phyloP scores from a whole-genome alignment of 306 rosid genomes.

The Vigna angularis region DNA sequence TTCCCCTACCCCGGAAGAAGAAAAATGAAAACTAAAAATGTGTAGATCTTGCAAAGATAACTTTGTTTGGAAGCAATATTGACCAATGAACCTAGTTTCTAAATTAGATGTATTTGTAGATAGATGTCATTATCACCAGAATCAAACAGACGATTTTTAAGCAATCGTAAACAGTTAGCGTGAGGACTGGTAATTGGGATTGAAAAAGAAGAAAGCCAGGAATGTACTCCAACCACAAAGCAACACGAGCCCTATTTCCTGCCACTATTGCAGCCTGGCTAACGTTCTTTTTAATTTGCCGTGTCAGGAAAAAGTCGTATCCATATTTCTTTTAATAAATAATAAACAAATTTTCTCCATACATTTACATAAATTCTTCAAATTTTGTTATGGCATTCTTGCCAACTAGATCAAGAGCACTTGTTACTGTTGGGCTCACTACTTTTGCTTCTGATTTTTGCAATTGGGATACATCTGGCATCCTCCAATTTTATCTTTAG shows the following conservation, averaged over 20 bases:
- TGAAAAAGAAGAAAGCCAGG: neutral
- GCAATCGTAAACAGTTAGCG: neutral
- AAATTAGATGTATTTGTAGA: neutral
- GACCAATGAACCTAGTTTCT: constrained; percentile 12
- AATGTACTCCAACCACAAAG: constrained; percentile 25
- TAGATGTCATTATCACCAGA: neutral
- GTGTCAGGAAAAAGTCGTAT: neutral
- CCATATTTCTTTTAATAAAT: neutral
- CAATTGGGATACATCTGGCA: neutral
- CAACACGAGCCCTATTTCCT: neutral
- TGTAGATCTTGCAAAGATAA: neutral
- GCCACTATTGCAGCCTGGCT: constrained; percentile 11
- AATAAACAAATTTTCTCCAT: neutral
- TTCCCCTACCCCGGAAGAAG: neutral
- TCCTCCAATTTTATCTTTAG: neutral
- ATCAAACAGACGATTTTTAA: constrained; percentile 13
- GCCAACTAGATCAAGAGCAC: neutral
- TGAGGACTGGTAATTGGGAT: neutral
- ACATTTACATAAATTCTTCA: neutral
- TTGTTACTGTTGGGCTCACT: neutral
- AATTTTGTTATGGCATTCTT: neutral
- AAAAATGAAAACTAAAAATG: neutral
- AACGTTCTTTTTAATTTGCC: neutral
- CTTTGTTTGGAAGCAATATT: constrained; percentile 28
- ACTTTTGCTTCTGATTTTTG: neutral